phyloP scores from a whole-genome alignment of 1,284 basidiomycete species.

The Waitea zeae region DNA sequence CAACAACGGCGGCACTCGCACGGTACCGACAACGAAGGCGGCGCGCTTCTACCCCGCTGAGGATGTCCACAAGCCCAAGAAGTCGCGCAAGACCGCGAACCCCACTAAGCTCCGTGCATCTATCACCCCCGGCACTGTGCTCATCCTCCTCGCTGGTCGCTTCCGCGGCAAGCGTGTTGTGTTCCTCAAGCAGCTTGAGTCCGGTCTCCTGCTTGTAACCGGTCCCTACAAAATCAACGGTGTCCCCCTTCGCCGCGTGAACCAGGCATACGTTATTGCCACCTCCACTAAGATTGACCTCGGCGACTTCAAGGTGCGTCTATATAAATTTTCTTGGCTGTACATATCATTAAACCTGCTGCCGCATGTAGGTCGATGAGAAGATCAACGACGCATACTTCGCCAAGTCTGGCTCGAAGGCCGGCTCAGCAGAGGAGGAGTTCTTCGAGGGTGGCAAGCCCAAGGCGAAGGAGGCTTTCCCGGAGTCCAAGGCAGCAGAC shows the following conservation, averaged over 20 bases:
- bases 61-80: conserved; percentile 83
- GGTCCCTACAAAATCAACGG: conserved; percentile 99
- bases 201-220: conserved; percentile 88
- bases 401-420: conserved; percentile 62
- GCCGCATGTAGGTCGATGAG: conserved; percentile 45
- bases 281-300: conserved; percentile 94
- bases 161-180: conserved; percentile 98
- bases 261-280: conserved; percentile 98
- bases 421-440: conserved; percentile 74
- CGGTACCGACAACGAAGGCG: conserved; percentile 77
- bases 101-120: conserved; percentile 67
- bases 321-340: conserved; percentile 4
- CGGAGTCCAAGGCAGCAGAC: conserved; percentile 80
- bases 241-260: conserved; percentile 94
- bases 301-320: conserved; percentile 52
- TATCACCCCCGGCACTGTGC: conserved; percentile 89
- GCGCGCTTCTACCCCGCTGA: conserved; percentile 96
- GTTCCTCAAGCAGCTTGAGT: conserved; percentile 92
- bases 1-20: conserved; percentile 84
- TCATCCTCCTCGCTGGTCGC: conserved; percentile 95
- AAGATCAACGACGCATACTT: conserved; percentile 96
- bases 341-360: neutral
- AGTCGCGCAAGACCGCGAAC: conserved; percentile 76
- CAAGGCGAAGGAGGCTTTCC: conserved; percentile 82
- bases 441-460: conserved; percentile 93